These are phyloP conservation scores for Crithidia brevicula DNA, from an alignment of 208 protist species.

Conservation along the genomic window DNA sequence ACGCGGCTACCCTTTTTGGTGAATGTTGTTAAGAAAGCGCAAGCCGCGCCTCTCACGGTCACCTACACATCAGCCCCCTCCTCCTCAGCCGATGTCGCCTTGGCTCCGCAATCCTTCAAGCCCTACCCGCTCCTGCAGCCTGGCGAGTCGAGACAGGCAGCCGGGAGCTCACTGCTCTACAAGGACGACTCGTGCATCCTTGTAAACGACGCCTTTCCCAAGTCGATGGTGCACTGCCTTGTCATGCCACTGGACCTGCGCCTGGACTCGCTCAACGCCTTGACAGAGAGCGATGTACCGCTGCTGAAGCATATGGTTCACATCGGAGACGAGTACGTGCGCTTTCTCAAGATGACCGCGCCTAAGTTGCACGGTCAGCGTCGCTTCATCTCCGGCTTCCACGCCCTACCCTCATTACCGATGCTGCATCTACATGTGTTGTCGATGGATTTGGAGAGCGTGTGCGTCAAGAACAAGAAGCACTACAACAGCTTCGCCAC, in stretches of 20 bases:
- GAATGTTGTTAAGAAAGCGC: slow-evolving; percentile 65
- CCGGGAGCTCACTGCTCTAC: slow-evolving; percentile 67
- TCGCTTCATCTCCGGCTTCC: slow-evolving; percentile 81
- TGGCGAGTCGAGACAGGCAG: slow-evolving; percentile 38
- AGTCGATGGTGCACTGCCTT: slow-evolving; percentile 83
- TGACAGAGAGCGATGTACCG: slow-evolving; percentile 50
- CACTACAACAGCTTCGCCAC: slow-evolving; percentile 94
- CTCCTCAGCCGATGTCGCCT: slow-evolving; percentile 8
- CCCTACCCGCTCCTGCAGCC: slow-evolving; percentile 44
- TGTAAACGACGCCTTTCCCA: slow-evolving; percentile 89
- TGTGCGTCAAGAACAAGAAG: slow-evolving; percentile 80
- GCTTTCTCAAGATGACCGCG: slow-evolving; percentile 38
- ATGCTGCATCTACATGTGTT: slow-evolving; percentile 90
- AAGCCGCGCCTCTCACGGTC: slow-evolving; percentile 2
- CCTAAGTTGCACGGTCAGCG: slow-evolving; percentile 29
- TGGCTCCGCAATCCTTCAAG: slow-evolving; percentile 41
- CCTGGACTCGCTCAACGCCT: slow-evolving; percentile 65
- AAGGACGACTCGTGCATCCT: slow-evolving; percentile 75
- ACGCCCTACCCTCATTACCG: slow-evolving; percentile 83
- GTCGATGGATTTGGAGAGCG: slow-evolving; percentile 80
- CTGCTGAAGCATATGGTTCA: slow-evolving; percentile 65
- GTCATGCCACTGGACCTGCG: slow-evolving; percentile 78
- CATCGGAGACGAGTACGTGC: slow-evolving; percentile 58
- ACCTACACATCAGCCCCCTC: neutral
- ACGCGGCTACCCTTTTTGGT: slow-evolving; percentile 77